Base-by-base conservation (phyloP, 1,284 basidiomycete genomes). In the Papiliotrema fonsecae region DNA sequence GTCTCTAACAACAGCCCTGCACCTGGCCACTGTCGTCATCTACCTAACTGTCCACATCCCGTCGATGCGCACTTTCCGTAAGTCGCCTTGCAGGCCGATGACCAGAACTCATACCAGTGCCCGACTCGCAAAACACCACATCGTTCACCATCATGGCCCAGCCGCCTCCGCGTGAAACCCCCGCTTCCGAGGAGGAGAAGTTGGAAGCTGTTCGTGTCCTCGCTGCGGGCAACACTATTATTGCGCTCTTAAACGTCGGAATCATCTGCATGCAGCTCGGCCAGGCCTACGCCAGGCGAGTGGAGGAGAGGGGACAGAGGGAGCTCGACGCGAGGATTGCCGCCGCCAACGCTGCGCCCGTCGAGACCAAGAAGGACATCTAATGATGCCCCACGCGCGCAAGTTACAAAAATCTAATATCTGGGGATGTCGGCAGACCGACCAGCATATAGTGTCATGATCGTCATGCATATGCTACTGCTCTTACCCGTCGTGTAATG, bases 191-290 rank as follows among this genome's bases (percentile, higher is more conserved):
- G 27, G 75, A 74, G 25, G 86, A 88, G 68, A 81, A 81, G 57
- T 67, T 86, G 52, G 84, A 89, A 64, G 87, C 90, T 16, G 76
- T 93, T 64, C 81, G 81, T 51, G 78, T 93, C 5, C 77, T 92
- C 24, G 82, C 85, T 21, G 90, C 89, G 14, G 88, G 83, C 10
- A 92, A 93, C 65, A 81, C 87, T 39, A 85, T 94, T 52, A 83
- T 88, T 50, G 82, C 85, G 45, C 76, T 82, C 11, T 86, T 86
- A 66, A 64, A 67, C 2, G 19, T 74, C 42, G 74, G 72, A 28
- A 62, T 74, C n/a, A 63, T 73, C 50, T 60, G 60, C 54, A 67
- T 64, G 61, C 75, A 92, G 85, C 84, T 81, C 45, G 89, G 89
- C 27, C 88, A 92, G 67, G 87, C 88, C 75, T 92, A 87, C 69